phyloP scores from a whole-genome alignment of 345 rosid genomes.

The Rubroshorea leprosula region DNA sequence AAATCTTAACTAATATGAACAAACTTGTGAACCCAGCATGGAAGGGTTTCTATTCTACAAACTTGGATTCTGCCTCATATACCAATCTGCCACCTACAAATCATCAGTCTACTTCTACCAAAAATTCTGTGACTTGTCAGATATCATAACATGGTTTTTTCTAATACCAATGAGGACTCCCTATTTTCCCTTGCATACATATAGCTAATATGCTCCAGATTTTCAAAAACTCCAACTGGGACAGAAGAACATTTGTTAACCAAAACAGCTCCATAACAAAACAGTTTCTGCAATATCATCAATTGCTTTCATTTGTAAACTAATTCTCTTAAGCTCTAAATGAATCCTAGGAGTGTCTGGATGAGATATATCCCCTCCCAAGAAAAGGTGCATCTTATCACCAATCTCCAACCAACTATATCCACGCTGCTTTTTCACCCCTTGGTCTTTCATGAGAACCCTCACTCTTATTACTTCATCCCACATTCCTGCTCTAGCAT shows the following conservation, averaged over 20 bases:
- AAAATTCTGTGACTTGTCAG: background rate
- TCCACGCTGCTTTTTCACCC: constrained; percentile 25
- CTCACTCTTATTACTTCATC: constrained; percentile 24
- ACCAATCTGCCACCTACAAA: background rate
- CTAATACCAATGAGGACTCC: background rate
- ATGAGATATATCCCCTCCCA: constrained; percentile 31
- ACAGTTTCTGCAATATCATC: constrained; percentile 15
- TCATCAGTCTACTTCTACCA: background rate
- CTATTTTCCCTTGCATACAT: background rate
- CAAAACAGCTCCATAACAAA: constrained; percentile 12
- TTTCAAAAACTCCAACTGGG: background rate
- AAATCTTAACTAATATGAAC: background rate
- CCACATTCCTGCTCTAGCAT: constrained; percentile 36
- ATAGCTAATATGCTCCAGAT: background rate
- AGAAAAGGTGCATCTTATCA: constrained; percentile 22
- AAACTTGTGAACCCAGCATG: background rate
- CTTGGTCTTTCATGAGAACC: constrained; percentile 24
- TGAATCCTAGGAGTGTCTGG: constrained; percentile 18
- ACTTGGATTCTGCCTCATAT: background rate
- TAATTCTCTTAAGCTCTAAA: constrained; percentile 18
- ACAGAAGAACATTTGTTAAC: constrained; percentile 8
- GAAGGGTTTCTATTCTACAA: background rate
- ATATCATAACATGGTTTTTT: background rate
- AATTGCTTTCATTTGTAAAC: constrained; percentile 18
- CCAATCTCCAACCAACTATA: constrained; percentile 33